Evolutionary conservation across 352 stramenopile genomes (phyloP).

Genomic region (Blastocystis sp.): DNA sequence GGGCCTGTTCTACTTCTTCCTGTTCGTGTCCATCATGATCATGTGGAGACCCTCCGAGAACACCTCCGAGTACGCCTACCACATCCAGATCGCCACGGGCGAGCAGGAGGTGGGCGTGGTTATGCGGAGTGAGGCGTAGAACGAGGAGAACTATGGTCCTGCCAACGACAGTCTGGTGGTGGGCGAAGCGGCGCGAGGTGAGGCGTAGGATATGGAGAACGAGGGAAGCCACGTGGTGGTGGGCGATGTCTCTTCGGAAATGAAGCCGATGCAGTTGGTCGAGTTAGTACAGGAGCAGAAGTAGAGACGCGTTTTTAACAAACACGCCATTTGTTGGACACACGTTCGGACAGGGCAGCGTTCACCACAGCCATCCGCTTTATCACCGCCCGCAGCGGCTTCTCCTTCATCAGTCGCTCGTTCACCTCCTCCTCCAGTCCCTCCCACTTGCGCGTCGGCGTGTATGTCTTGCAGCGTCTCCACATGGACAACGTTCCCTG

Average conservation of each 20-base stretch:
- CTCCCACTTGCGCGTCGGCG: neutral
- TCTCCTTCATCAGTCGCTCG: neutral
- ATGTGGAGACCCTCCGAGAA: conserved; percentile 65
- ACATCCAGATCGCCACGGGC: conserved; percentile 52
- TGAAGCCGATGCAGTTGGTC: conserved; percentile 51
- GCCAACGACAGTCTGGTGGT: conserved; percentile 4
- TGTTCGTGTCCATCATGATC: conserved; percentile 61
- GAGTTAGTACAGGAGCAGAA: conserved; percentile 26
- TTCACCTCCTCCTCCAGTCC: neutral
- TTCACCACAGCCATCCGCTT: conserved; percentile 18
- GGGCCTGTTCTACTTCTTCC: conserved; percentile 61
- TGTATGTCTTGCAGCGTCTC: neutral
- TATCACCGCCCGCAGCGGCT: conserved; percentile 15
- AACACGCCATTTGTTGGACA: conserved; percentile 17
- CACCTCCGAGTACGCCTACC: conserved; percentile 46
- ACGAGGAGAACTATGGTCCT: neutral
- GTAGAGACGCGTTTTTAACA: neutral
- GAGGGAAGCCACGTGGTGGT: conserved; percentile 24
- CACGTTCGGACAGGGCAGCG: neutral
- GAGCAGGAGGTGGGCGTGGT: conserved; percentile 8
- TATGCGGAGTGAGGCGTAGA: neutral
- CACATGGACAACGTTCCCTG: neutral
- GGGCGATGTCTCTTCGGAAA: conserved; percentile 26
- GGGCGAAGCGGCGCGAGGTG: neutral
- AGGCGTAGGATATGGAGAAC: conserved; percentile 36